phyloP scores from a whole-genome alignment of 306 rosid genomes.

The Urtica urens region DNA sequence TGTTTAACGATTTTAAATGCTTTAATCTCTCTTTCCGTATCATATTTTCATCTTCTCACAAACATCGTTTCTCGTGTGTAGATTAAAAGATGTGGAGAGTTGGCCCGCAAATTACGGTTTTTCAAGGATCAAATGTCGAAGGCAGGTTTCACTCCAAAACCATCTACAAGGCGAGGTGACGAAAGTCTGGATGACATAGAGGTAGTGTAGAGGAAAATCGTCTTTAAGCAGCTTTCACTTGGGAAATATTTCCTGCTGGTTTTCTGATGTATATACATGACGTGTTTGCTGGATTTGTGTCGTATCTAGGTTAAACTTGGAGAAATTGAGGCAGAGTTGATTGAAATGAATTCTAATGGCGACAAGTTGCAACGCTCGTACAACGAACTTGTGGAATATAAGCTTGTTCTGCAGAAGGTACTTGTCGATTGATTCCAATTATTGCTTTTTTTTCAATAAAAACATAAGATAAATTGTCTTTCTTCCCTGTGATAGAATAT shows the following conservation, averaged over 20 bases:
- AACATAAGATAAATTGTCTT: too few species aligned
- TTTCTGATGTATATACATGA: slow-evolving; percentile 1
- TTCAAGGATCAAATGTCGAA: slow-evolving; percentile 87
- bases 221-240: not conserved
- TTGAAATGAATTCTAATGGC: slow-evolving; percentile 81
- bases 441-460: too few species aligned
- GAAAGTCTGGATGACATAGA: slow-evolving; percentile 68
- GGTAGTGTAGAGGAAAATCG: slow-evolving; percentile 46
- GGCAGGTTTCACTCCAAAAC: slow-evolving; percentile 55
- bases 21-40: not conserved
- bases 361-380: slow-evolving; percentile 85
- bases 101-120: slow-evolving; percentile 83
- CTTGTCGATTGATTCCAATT: too few species aligned
- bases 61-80: slow-evolving; percentile 22
- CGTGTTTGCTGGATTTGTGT: slow-evolving; percentile 1
- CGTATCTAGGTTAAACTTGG: slow-evolving; percentile 67
- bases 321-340: slow-evolving; percentile 79
- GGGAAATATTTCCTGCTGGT: slow-evolving; percentile 4
- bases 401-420: slow-evolving; percentile 88
- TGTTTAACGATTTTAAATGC: not conserved
- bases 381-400: slow-evolving; percentile 81
- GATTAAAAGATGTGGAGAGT: slow-evolving; percentile 91
- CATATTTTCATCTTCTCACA: slow-evolving; percentile 13
- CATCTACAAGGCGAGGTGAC: slow-evolving; percentile 27
- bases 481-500: too few species aligned